A percentile compares a stretch with the other conserved stretches of the same genome.
Conservation (phyloP, 1,139 yeast species). For the Geotrichum candidum region DNA sequence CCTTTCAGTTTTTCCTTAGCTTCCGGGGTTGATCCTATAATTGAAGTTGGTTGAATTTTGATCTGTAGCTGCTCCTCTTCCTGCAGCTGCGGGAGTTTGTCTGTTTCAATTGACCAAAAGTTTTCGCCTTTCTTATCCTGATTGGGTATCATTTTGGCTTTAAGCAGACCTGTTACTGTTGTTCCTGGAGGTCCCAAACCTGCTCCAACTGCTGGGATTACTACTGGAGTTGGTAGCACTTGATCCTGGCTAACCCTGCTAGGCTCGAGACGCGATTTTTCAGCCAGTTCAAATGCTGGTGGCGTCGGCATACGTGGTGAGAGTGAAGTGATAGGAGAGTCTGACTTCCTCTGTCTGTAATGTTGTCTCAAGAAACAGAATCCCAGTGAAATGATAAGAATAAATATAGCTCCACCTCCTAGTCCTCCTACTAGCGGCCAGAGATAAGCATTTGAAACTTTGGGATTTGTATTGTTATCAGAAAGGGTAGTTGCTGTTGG, state of each 20-base stretch:
- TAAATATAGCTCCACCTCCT: conserved; percentile 6
- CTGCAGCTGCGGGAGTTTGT: not conserved
- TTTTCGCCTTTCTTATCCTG: not conserved
- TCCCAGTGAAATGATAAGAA: not conserved
- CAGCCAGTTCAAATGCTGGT: too few relatives aligned
- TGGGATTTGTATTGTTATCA: not conserved
- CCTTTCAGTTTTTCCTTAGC: too few relatives aligned
- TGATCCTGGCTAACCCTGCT: too few relatives aligned
- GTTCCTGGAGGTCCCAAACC: not conserved
- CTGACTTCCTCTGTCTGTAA: too few relatives aligned
- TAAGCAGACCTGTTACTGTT: not conserved
- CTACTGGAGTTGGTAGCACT: too few relatives aligned
- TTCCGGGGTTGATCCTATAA: too few relatives aligned
- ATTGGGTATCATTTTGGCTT: too few relatives aligned
- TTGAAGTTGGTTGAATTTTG: not conserved
- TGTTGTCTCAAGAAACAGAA: too few relatives aligned
- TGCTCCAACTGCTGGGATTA: too few relatives aligned
- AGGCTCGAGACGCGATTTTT: too few relatives aligned
- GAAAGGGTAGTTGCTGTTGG: not conserved
- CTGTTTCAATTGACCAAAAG: not conserved
- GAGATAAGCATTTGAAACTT: not conserved
- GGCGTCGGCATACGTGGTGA: too few relatives aligned
- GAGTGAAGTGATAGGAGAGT: too few relatives aligned
- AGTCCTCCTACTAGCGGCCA: conserved; percentile 16
- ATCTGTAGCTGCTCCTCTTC: not conserved